A percentile compares a stretch with the other conserved stretches of the same genome.
These are phyloP conservation scores for Daldinia vernicosa DNA, from an alignment of 495 filamentous ascomycete genomes.

Conservation along the genomic window DNA sequence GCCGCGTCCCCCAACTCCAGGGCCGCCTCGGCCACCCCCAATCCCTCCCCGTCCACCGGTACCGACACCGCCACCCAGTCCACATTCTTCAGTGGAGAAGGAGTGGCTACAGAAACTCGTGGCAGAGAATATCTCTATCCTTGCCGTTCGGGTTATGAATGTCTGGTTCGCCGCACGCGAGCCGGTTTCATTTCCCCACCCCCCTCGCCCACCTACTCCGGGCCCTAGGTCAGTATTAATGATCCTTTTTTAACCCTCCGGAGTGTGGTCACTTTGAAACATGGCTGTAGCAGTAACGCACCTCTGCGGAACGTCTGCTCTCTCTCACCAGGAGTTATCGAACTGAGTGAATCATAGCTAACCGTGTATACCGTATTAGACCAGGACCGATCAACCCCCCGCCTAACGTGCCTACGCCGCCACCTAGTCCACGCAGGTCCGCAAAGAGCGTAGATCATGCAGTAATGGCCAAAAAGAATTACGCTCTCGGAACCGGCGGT, in stretches of 20 bases:
- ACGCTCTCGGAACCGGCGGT: neutral
- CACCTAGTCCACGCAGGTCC: constrained; percentile 43
- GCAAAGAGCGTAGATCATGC: neutral
- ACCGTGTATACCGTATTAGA: constrained; percentile 17
- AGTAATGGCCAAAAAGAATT: neutral
- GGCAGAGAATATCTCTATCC: constrained; percentile 27
- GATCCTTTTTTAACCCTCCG: neutral
- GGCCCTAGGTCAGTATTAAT: constrained; percentile 38
- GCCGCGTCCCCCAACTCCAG: constrained; percentile 46
- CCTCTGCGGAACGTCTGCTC: neutral
- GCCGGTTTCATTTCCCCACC: constrained; percentile 31
- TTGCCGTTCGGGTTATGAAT: constrained; percentile 19
- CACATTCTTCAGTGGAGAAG: constrained; percentile 16
- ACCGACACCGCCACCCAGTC: constrained; percentile 46
- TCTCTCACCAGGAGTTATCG: constrained; percentile 3
- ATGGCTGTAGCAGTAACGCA: constrained; percentile 14
- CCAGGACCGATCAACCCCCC: constrained; percentile 41
- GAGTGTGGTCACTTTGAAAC: constrained; percentile 14
- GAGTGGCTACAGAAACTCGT: constrained; percentile 4
- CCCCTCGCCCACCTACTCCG: constrained; percentile 44
- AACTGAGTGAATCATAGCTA: neutral
- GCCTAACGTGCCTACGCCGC: constrained; percentile 46
- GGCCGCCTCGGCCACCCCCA: constrained; percentile 42
- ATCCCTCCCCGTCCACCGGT: constrained; percentile 44
- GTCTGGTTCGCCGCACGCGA: constrained; percentile 11